Conservation (phyloP, 73 alveolate species). For the Paramecium bursaria region DNA sequence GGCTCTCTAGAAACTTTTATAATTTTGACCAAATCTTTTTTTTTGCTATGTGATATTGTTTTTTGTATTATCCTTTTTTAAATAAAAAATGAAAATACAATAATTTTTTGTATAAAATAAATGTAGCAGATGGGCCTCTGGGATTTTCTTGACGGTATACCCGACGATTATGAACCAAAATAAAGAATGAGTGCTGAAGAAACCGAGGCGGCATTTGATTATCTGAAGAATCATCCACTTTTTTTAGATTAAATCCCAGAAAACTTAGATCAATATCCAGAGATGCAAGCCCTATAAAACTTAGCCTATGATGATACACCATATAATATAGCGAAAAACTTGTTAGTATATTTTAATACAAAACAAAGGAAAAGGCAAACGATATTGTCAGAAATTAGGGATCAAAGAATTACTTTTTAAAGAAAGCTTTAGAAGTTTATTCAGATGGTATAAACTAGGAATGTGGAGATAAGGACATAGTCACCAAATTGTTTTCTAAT, state of each 20-base stretch:
- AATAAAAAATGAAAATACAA: too few relatives aligned
- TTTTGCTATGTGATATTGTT: too few relatives aligned
- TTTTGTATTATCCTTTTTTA: too few relatives aligned
- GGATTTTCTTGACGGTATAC: slow-evolving; percentile 69
- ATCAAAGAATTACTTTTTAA: slow-evolving; percentile 20
- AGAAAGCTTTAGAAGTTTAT: slow-evolving; percentile 39
- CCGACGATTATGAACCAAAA: slow-evolving; percentile 71
- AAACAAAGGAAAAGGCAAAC: slow-evolving; percentile 44
- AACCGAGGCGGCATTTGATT: slow-evolving; percentile 58
- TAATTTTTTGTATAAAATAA: not conserved
- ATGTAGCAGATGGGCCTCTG: slow-evolving; percentile 55
- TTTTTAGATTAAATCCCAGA: slow-evolving; percentile 66
- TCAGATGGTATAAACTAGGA: slow-evolving; percentile 27
- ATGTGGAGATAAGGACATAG: slow-evolving; percentile 55
- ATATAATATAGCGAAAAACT: slow-evolving; percentile 51
- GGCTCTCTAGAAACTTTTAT: too few relatives aligned
- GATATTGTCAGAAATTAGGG: slow-evolving; percentile 46
- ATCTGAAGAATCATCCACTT: slow-evolving; percentile 68
- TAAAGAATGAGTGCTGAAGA: slow-evolving; percentile 72
- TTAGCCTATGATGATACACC: slow-evolving; percentile 70
- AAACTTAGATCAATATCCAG: slow-evolving; percentile 67
- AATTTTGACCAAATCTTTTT: too few relatives aligned
- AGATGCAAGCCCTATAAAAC: slow-evolving; percentile 59
- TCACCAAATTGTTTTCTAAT: slow-evolving; percentile 58
- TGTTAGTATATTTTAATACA: too few relatives aligned